A percentile compares a stretch with the other conserved stretches of the same genome.
phyloP scores from a whole-genome alignment of 768 basidiomycete genomes.

The Leccinum imitatum region DNA sequence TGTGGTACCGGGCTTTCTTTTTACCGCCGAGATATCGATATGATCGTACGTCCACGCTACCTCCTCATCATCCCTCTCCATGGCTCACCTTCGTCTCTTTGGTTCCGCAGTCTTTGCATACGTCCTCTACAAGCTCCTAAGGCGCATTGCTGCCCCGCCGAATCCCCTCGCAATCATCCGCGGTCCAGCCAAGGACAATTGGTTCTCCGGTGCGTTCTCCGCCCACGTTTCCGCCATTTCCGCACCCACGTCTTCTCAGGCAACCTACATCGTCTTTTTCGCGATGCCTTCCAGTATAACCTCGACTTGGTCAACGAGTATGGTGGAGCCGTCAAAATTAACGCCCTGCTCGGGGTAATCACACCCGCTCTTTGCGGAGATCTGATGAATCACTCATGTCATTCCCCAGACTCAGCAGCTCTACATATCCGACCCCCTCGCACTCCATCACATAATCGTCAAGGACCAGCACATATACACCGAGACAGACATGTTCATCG shows the following conservation, averaged over 20 bases:
- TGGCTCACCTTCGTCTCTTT: conserved; percentile 8
- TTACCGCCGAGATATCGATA: not conserved
- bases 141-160: conserved; percentile 3
- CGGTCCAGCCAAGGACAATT: conserved; percentile 36
- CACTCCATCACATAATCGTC: conserved; percentile 38
- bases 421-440: conserved; percentile 39
- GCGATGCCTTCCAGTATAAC: conserved; percentile 35
- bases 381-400: not conserved
- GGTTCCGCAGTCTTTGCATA: conserved; percentile 6
- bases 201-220: conserved; percentile 31
- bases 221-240: too few relatives aligned
- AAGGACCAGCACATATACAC: conserved; percentile 39
- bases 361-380: not conserved
- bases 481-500: conserved; percentile 37
- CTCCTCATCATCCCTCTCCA: not conserved
- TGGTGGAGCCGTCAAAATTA: conserved; percentile 35
- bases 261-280: conserved; percentile 33
- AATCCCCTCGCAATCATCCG: conserved; percentile 24
- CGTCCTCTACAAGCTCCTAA: conserved; percentile 20
- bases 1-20: not conserved
- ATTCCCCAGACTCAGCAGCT: conserved; percentile 27
- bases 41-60: not conserved
- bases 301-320: conserved; percentile 30
- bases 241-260: conserved; percentile 19
- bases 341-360: conserved; percentile 37